Base-by-base conservation (phyloP, 2,329 filamentous ascomycete species). In the Geoglossum cookeanum region DNA sequence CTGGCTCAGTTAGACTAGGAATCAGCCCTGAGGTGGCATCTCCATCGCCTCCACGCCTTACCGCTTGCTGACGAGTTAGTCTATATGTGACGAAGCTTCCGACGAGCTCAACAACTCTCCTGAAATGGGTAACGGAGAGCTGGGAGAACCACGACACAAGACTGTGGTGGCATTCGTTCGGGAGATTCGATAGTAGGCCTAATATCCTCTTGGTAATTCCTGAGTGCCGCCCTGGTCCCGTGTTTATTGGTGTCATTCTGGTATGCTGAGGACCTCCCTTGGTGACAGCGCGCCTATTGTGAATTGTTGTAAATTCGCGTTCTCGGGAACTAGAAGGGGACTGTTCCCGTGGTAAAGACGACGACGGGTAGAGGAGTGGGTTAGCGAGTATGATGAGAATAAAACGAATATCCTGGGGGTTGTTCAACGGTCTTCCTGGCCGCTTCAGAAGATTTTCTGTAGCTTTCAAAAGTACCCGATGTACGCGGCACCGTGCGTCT, bases 121-220 rank as follows among this genome's bases (percentile, higher is more conserved):
- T 73, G 63, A 94, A 88, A 22, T 84, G 80, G 13, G 72, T 67
- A 57, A 83, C 77, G 0, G 85, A 78, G 61, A 85, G 81, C 52
- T 80, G 78, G 11, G 85, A 80, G 63, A 94, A 82, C 88, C 88
- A 95, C 5, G 78, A 77, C 8, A 89, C 80, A 30, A 94, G 70
- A 63, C 85, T 80, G 57, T 84, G 82, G 63, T 94, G 89, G 62
- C 85, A 90, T 58, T 84, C 78, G 58, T 80, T 78, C 0, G 87
- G 77, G 11, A 86, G 74, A 66, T 94, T 87, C 1, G 87, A 84
- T 29, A 94, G 66, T 8, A 95, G 71, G 0, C 90, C 90, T 30
- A 94, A 68, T 44, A 94, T 82, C 42, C 90, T 80, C 68, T 95
- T 95, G 63, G 94, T 79, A 56, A 95, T 84, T 3, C 84, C 85